A percentile compares a stretch with the other conserved stretches of the same genome.
phyloP scores from a whole-genome alignment of 305 asterid genomes.

The Solanum aculeatissimum region DNA sequence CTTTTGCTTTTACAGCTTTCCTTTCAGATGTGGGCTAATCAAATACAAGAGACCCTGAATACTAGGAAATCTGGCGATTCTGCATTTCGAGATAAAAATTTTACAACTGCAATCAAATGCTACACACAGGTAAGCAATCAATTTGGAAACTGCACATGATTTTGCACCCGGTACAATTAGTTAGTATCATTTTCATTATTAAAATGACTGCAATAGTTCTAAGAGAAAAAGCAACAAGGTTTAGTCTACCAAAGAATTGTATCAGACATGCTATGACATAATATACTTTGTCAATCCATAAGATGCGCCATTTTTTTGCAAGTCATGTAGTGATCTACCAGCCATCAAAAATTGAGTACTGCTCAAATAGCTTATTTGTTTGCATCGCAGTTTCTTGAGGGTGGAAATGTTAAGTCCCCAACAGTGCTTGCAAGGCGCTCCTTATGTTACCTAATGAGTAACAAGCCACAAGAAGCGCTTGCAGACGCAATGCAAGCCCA shows the following conservation, averaged over 20 bases:
- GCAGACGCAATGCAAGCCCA: constrained; percentile 51
- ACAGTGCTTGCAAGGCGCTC: constrained; percentile 36
- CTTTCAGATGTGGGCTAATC: constrained; percentile 37
- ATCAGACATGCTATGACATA: background rate
- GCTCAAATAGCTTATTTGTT: background rate
- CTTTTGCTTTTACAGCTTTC: constrained; percentile 27
- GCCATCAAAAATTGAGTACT: background rate
- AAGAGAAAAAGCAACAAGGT: background rate
- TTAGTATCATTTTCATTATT: background rate
- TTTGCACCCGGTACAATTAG: background rate
- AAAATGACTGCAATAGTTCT: background rate
- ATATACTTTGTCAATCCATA: background rate
- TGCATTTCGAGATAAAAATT: constrained; percentile 31
- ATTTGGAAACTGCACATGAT: background rate
- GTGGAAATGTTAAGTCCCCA: constrained; percentile 29
- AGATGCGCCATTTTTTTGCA: background rate
- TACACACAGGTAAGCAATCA: constrained; percentile 25
- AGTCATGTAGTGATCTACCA: background rate
- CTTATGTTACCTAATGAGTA: constrained; percentile 28
- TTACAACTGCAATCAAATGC: constrained; percentile 22
- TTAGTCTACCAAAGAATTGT: background rate
- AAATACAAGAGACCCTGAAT: constrained; percentile 31
- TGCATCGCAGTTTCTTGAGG: constrained; percentile 29
- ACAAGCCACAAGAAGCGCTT: constrained; percentile 35
- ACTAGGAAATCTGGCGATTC: constrained; percentile 33